Evolutionary conservation across 176 grass and related monocot genomes (phyloP), one percentile per base, ranked within the genome.

Genomic region (Aegilops umbellulata): DNA sequence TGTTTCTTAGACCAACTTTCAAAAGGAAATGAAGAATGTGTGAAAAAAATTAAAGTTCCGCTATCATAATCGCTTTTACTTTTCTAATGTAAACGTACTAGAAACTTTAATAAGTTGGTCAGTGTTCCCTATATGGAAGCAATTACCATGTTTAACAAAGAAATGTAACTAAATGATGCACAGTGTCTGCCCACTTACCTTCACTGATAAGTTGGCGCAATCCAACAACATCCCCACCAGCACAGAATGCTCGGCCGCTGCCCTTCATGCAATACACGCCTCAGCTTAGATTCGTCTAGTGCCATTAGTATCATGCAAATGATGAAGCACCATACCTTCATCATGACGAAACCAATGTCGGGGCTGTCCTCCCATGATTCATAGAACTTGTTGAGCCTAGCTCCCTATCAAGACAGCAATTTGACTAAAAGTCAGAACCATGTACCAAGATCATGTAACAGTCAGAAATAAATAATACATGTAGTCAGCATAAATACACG

Each of bases 261-360:
- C 89, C 92, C 94, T 94, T 94, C 92, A 97, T 61, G 74, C 49
- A 88, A 83, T 73, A 58, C 84, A 92, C 64, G 83, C 13, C 76
- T 58, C 76, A 88, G 80, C 84, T 89, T 83, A 92, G 83, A 85
- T 64, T 57, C 30, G 9, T 42, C 62, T 26, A 76, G 53, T 22
- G 66, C 44, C 51, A 65, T 34, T 57, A 80, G 46, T 72, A 66
- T 58, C 69, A 86, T 10, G 39, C 30, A 80, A 79, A 60, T 86
- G 32, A 76, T 69, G 74, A 80, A 81, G 81, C 75, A 67, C 41
- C 68, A 69, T 92, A 99, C 97, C 92, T 96, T 99, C 92, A 99
- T 94, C 84, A 96, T 91, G n/a, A 96, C 90, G 73, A 99, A 99
- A 39, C 94, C 94, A 83, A 99, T 90, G 74, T 99, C 92, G 44